Evolutionary conservation across 2,329 filamentous ascomycete genomes (phyloP), one percentile per base, ranked within the genome.

Genomic region (Epicoccum nigrum): DNA sequence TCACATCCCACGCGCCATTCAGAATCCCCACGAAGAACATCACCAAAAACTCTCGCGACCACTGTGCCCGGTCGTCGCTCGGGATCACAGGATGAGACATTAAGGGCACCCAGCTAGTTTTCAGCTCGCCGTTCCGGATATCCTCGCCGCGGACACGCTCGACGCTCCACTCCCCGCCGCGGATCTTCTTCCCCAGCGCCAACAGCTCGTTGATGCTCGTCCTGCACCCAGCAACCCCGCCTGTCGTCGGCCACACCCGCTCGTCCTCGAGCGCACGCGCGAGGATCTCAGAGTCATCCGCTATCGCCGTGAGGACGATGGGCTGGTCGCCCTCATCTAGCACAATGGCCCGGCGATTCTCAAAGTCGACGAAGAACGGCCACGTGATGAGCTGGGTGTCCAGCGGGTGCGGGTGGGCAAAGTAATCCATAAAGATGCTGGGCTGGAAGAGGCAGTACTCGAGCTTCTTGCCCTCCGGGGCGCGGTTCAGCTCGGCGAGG

Each of bases 391-490:
- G 59, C 25, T 80, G 69, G 28, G 76, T 79, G 6, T 76, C 64
- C 0, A 81, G 76, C 33, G 76, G 71, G 48, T 79, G 63, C 0
- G 83, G 82, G 42, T 71, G 77, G 1, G 79, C 80, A 27, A 84
- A 71, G 67, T 85, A 85, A 63, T 86, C 75, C 19, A 80, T 60
- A 60, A 84, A 83, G 1, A 83, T 58, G 0, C 80, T 81, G 0
- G 79, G 79, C 30, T 84, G 81, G 58, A 85, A 84, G 0, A 84
- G 69, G 0, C 71, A 78, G 63, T 85, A 85, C 51, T 85, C 81
- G 15, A 86, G 69, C 0, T 76, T 77, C 44, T 77, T 76, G 5
- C 85, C 70, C 13, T 77, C 78, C 6, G 23, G 23, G 6, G 23
- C 9, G 42, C 77, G 75, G 19, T 72, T 69, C 3, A 86, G 54